Conservation (phyloP, 441 rosid species). For the Lepidium campestre region DNA sequence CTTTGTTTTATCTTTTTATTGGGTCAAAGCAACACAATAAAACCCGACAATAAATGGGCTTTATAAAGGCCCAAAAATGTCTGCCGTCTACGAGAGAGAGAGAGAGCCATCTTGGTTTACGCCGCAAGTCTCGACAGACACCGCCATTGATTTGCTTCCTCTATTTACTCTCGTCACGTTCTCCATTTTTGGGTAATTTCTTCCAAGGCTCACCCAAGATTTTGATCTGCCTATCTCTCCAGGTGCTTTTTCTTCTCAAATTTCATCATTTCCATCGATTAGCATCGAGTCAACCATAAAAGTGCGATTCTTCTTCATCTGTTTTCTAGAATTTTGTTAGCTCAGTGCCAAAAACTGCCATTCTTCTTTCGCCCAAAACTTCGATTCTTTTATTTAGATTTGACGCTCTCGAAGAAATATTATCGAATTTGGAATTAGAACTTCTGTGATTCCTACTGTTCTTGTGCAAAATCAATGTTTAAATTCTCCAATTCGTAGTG, state of each 20-base stretch:
- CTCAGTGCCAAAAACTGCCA: neutral
- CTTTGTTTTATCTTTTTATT: too few species aligned
- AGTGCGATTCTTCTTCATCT: constrained; percentile 6
- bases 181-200: neutral
- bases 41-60: neutral
- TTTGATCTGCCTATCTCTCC: neutral
- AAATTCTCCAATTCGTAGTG: neutral
- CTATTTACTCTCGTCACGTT: constrained; percentile 24
- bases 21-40: neutral
- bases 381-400: neutral
- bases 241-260: neutral
- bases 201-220: constrained; percentile 4
- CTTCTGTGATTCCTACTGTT: neutral
- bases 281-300: constrained; percentile 6
- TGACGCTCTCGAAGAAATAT: neutral
- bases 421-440: neutral
- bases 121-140: constrained; percentile 1
- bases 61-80: constrained; percentile 9
- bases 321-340: neutral
- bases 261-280: neutral
- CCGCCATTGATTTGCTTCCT: constrained; percentile 15
- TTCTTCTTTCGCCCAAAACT: neutral
- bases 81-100: neutral
- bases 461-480: neutral
- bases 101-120: neutral